Base-by-base conservation (phyloP, 257 asterid genomes). In the Jacaranda copaia region DNA sequence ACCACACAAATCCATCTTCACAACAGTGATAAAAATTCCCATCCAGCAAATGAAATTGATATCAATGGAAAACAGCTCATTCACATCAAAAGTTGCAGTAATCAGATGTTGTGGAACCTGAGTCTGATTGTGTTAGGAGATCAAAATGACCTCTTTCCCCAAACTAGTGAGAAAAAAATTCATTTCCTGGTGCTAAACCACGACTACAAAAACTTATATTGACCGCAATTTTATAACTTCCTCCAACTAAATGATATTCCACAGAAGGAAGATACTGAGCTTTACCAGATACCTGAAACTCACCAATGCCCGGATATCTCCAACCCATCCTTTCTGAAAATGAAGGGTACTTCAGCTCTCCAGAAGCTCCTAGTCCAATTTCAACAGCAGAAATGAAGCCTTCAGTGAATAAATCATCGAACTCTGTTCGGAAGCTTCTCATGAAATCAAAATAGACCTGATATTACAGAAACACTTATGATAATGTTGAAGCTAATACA, bases 221-320 rank as follows among this genome's bases (percentile, higher is more conserved):
- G 56, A 25, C 43, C 56, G 7, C 14, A 43, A 2, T 40, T 77
- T 40, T 42, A 55, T 40, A 40, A 46, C 32, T 45, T 35, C 57
- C 40, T 32, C 20, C 63, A 43, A 36, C 74, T 49, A 67, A 68
- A 72, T 65, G 72, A 70, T 61, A 64, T 56, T 40, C 19, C 12
- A 67, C 43, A 51, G 36, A 53, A 55, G 67, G 48, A 82, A 68
- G 69, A 73, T 32, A 68, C 61, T 48, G 56, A 63, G 77, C 57
- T 65, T 72, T 70, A 74, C 55, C 32, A 79, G 78, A 82, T 87
- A 91, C 95, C 93, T 91, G 97, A 86, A 91, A 91, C 89, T 83
- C 97, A 84, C 97, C 97, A 77, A 89, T 89, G 69, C 97, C 97
- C 77, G 97, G 97, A 84, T 88, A 91, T 81, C 84, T 85, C 97